Evolutionary conservation across 2,329 filamentous ascomycete genomes (phyloP).

Genomic region (Verticillium nonalfalfae): DNA sequence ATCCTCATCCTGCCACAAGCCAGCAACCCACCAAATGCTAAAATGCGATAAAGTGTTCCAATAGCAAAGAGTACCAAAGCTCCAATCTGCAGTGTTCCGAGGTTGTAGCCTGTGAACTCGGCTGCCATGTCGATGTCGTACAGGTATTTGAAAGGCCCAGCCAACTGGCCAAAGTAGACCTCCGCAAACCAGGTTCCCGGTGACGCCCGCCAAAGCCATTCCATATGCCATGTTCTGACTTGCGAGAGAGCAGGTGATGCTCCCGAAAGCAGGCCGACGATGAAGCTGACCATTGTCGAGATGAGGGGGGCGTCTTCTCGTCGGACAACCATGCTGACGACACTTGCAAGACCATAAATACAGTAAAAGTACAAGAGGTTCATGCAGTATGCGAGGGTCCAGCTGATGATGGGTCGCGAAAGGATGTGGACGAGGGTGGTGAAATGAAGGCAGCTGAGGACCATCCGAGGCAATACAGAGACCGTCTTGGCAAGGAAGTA

Average conservation of each 20-base stretch:
- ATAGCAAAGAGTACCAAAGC: slow-evolving; percentile 30
- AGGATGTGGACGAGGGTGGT: slow-evolving; percentile 43
- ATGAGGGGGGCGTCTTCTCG: slow-evolving; percentile 51
- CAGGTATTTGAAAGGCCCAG: slow-evolving; percentile 40
- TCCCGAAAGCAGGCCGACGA: slow-evolving; percentile 48
- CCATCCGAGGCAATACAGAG: slow-evolving; percentile 43
- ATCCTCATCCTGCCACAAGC: slow-evolving; percentile 22
- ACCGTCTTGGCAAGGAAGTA: slow-evolving; percentile 52
- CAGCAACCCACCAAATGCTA: slow-evolving; percentile 35
- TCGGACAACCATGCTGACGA: slow-evolving; percentile 45
- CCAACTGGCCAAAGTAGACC: slow-evolving; percentile 46
- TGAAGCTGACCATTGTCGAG: slow-evolving; percentile 46
- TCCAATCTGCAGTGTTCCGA: slow-evolving; percentile 33
- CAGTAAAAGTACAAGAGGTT: slow-evolving; percentile 53
- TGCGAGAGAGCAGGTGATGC: slow-evolving; percentile 42
- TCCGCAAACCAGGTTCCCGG: slow-evolving; percentile 52
- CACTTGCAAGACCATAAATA: slow-evolving; percentile 48
- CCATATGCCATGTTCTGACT: slow-evolving; percentile 44
- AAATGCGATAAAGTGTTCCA: slow-evolving; percentile 34
- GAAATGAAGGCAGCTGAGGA: slow-evolving; percentile 47
- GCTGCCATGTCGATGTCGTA: slow-evolving; percentile 43
- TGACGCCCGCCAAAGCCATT: slow-evolving; percentile 47
- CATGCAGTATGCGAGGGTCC: slow-evolving; percentile 37
- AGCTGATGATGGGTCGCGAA: slow-evolving; percentile 42
- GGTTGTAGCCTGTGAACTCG: slow-evolving; percentile 33